Evolutionary conservation across 2,329 filamentous ascomycete genomes (phyloP), one percentile per base, ranked within the genome.

Genomic region (Fusarium nematophilum): DNA sequence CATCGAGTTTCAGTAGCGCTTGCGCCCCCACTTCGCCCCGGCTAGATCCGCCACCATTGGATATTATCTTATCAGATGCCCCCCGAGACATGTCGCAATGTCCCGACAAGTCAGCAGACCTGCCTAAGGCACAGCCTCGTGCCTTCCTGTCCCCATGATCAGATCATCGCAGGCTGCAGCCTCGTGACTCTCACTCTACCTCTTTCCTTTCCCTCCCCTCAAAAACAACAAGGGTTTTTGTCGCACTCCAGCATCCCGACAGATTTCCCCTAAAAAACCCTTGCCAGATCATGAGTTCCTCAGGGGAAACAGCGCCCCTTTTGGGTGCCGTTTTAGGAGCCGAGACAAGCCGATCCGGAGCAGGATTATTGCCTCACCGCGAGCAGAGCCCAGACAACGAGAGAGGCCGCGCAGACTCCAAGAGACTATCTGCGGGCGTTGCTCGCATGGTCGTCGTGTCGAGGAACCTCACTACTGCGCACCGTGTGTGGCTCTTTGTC

Each of bases 401-500:
- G 11, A 31, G 33, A 30, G 47, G 40, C 3, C 26, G 45, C 13
- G 11, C 21, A 11, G 58, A 67, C 8, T 45, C 42, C 0, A 44
- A 62, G 26, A 49, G 43, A 5, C 23, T 62, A 5, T 68, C 66
- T 0, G 62, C 70, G 2, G 84, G 84, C 66, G 84, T 86, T 26
- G 77, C 73, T 17, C 81, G 83, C 4, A 81, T 86, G 56, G 82
- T 83, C 39, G 76, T 78, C 17, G 74, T 85, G 10, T 76, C 80
- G 0, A 72, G 75, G 4, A 76, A 80, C 33, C 76, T 86, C 14
- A 80, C 78, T 0, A 54, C 70, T 1, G 55, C 68, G 3, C 80
- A 86, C 61, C 80, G 83, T 2, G 65, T 80, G 11, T 76, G 78
- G 57, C 76, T 88, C 40, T 87, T 87, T 63, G 65, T 80, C 25